Evolutionary conservation across 352 stramenopile genomes (phyloP), one percentile per base, ranked within the genome.

Genomic region (Pythium sp.): DNA sequence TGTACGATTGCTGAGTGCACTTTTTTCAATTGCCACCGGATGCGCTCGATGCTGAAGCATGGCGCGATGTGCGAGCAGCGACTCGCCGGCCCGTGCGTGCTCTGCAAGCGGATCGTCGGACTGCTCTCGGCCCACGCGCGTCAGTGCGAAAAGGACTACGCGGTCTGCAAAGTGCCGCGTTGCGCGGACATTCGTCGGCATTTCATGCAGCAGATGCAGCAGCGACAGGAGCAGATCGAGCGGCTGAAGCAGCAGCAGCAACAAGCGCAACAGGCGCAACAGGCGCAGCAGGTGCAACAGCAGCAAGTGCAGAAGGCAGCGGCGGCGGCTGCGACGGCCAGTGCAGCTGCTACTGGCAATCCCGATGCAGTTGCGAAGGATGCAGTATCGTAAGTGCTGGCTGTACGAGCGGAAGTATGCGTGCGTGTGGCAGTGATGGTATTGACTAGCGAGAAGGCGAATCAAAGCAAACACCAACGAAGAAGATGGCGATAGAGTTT

Each of bases 41-140:
- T 94, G 86, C 84, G 89, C 28, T 81, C 88, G 26, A 96, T 97
- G 86, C 83, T 97, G 62, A 93, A 97, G 74, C 90, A 97, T 67
- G 90, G 89, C n/a, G 78, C 80, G 2, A 85, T 85, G 63, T 97
- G 90, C 55, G 85, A 95, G 67, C 84, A 93, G 72, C 84, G 88
- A n/a, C 76, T 92, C 24, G 76, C 84, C 0, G 88, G 88, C 2
- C 87, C 87, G 1, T 97, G 90, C 47, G 82, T 93, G 63, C 67
- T 95, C 11, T 97, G 90, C 76, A 93, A 92, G 64, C 86, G 89
- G 28, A 96, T 97, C 65, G 85, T 92, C 20, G 87, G 87, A 2
- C 65, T 97, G 62, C 77, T 97, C 2, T 93, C 81, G 5, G 84
- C 88, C 0, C 90, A 97, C 53, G 87, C 89, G 54, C 74, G 87